Conservation (phyloP, 78 protist genomes). For the Planoprotostelium fungivorum region DNA sequence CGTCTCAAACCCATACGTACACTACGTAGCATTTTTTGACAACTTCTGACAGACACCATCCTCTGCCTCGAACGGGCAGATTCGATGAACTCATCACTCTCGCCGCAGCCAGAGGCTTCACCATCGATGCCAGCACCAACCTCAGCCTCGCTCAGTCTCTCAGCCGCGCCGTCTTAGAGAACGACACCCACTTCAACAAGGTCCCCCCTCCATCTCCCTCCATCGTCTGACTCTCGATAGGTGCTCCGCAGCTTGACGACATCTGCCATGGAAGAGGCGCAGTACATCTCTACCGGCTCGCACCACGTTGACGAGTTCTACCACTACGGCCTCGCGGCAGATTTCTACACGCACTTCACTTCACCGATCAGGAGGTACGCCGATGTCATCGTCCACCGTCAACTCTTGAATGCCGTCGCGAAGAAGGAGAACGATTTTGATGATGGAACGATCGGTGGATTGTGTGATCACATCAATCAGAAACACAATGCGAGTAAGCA, state of each 20-base stretch:
- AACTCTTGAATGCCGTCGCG: slow-evolving; percentile 27
- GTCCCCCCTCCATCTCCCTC: slow-evolving; percentile 1
- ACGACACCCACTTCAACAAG: background rate
- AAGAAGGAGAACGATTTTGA: background rate
- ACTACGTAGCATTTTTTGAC: background rate
- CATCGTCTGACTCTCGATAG: background rate
- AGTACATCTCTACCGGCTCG: slow-evolving; percentile 41
- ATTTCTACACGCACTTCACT: slow-evolving; percentile 96
- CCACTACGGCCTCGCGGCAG: slow-evolving; percentile 93
- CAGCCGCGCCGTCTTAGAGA: background rate
- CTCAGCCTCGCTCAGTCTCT: background rate
- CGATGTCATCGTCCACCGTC: slow-evolving; percentile 64
- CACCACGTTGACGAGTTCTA: slow-evolving; percentile 33
- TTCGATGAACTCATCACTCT: background rate
- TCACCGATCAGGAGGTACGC: slow-evolving; percentile 71
- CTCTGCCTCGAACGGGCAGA: slow-evolving; percentile 16
- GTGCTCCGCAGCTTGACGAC: slow-evolving; percentile 3
- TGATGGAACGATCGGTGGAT: slow-evolving; percentile 6
- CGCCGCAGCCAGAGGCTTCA: background rate
- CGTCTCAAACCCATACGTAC: background rate
- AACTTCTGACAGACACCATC: background rate
- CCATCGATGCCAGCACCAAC: background rate
- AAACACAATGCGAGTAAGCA: slow-evolving; percentile 36
- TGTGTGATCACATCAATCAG: slow-evolving; percentile 46
- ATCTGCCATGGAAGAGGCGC: background rate